Conservation (phyloP, 768 basidiomycete species). For the Rhizopogon roseolus region DNA sequence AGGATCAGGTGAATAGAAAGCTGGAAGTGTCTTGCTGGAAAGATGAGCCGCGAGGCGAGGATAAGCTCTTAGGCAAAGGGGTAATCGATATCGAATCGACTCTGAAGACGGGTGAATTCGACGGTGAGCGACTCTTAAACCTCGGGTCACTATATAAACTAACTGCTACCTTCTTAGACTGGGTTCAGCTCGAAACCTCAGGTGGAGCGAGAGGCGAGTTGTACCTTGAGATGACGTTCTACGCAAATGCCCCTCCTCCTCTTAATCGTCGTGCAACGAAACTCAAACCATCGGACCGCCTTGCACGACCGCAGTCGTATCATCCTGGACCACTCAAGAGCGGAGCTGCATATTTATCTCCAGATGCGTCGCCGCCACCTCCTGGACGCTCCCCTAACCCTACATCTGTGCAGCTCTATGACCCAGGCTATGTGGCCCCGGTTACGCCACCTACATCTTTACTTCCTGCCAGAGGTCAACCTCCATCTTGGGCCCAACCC, state of each 20-base stretch:
- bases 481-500: conserved; percentile 7
- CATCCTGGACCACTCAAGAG: conserved; percentile 7
- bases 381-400: background rate
- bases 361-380: conserved; percentile 9
- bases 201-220: conserved; percentile 76
- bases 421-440: conserved; percentile 4
- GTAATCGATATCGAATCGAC: conserved; percentile 74
- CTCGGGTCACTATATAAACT: background rate
- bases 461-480: conserved; percentile 13
- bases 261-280: conserved; percentile 51
- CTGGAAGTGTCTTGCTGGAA: conserved; percentile 78
- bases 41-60: conserved; percentile 68
- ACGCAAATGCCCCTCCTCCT: conserved; percentile 55
- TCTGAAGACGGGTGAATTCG: conserved; percentile 83
- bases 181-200: conserved; percentile 56
- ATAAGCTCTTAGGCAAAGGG: conserved; percentile 71
- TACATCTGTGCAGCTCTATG: background rate
- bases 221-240: conserved; percentile 94
- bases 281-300: conserved; percentile 43
- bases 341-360: background rate
- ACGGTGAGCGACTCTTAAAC: conserved; percentile 48
- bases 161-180: conserved; percentile 41
- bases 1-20: conserved; percentile 40
- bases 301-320: conserved; percentile 36
- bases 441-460: conserved; percentile 18